Evolutionary conservation across 805 yeast species (phyloP), one percentile per base, ranked within the genome.

Genomic region (Nakazawaea wyomingensis): DNA sequence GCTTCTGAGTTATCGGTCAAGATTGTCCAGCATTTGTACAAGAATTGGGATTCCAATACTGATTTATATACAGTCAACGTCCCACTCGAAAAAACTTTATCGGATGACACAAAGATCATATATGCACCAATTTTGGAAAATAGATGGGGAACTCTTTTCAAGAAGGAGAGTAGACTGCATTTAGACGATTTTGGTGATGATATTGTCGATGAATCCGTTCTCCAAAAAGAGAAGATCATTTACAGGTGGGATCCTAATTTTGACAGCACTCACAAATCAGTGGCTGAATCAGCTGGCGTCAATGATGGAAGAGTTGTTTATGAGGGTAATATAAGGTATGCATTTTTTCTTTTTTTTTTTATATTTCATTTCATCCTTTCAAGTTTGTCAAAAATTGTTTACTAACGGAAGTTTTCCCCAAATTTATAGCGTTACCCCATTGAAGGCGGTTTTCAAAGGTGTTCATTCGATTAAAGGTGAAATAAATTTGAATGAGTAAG

Each of bases 211-310:
- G 72, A 66, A 17, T 61, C 69, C 3, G 64, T 66, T 20, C 40
- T 54, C 2, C 58, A 62, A 18, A 65, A 74, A 17, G 66, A 73
- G 24, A 70, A 74, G 43, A 33, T 36, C 18, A 16, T 22, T 9
- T 93, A 80, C 62, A 67, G 66, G 48, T 91, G 99, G 99, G 69
- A 71, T 34, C 99, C 99, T 1, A 78, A 89, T 56, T 88, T 87
- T 61, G 74, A 72, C 34, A 62, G 70, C 19, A 88, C 85, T 11
- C 84, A 82, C 55, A 65, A 74, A 38, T 69, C 73, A 7, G 75
- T 78, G 11, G 53, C 60, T 16, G 64, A 55, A 11, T 65, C 71
- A 16, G 54, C 62, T 3, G 66, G 59, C 1, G 74, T 78, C 37
- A 74, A 76, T 27, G 96, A 89, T 57, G 89, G 85, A 44, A 73